Evolutionary conservation across 169 alveolate genomes (phyloP).

Genomic region (Toxoplasma gondii): DNA sequence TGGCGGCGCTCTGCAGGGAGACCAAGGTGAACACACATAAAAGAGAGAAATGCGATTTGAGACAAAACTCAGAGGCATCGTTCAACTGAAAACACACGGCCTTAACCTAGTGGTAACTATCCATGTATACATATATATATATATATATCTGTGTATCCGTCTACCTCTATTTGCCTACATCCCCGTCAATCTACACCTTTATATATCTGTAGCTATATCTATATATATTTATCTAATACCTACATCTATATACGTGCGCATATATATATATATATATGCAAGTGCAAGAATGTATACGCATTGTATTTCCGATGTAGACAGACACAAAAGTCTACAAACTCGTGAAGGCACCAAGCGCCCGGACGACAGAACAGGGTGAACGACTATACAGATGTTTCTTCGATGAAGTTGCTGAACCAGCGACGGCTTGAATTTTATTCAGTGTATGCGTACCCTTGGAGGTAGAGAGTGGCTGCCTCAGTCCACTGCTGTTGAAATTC

Average conservation of each 20-base stretch:
- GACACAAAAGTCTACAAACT: neutral
- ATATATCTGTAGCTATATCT: neutral
- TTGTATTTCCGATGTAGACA: neutral
- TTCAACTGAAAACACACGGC: too few species aligned
- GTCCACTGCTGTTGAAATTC: slow-evolving; percentile 1
- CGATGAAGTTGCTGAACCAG: neutral
- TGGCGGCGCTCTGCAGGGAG: too few species aligned
- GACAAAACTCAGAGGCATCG: too few species aligned
- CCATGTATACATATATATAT: neutral
- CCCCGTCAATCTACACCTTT: too few species aligned
- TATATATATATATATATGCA: neutral
- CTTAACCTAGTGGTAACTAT: neutral
- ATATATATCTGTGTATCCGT: neutral
- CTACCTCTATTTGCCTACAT: neutral
- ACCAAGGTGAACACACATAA: too few species aligned
- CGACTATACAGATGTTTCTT: neutral
- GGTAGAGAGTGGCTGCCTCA: slow-evolving; percentile 22
- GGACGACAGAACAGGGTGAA: neutral
- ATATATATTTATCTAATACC: neutral
- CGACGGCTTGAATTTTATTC: neutral
- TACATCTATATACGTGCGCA: neutral
- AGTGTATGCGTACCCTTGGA: neutral
- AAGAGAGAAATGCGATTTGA: too few species aligned
- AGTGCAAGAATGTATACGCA: neutral
- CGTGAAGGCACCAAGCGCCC: neutral